Percentiles rank a stretch among this genome's conserved stretches.
Evolutionary conservation across 352 stramenopile genomes (phyloP).

Genomic region (Plasmopara viticola): DNA sequence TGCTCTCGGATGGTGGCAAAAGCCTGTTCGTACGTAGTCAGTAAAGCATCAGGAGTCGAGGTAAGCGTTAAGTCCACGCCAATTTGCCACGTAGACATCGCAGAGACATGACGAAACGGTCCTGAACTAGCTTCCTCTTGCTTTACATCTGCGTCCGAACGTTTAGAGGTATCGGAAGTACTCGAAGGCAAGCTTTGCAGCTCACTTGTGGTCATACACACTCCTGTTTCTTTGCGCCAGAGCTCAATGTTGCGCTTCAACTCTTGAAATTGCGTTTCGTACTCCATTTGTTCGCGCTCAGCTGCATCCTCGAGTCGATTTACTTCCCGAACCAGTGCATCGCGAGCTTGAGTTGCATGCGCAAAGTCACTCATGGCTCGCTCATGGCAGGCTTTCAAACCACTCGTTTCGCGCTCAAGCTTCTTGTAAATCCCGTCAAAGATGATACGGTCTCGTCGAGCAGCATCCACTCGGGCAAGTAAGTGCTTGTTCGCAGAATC

Average conservation of each 20-base stretch:
- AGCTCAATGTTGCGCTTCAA: slow-evolving; percentile 51
- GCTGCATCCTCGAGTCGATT: slow-evolving; percentile 38
- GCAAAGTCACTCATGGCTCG: slow-evolving; percentile 37
- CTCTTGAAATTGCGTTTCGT: slow-evolving; percentile 60
- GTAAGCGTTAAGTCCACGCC: slow-evolving; percentile 56
- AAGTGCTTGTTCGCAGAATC: slow-evolving; percentile 78
- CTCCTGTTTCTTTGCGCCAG: slow-evolving; percentile 30
- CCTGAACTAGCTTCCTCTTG: too few species aligned
- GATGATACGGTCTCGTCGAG: slow-evolving; percentile 59
- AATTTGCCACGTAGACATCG: slow-evolving; percentile 69
- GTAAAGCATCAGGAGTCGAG: slow-evolving; percentile 33
- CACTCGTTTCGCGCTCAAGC: slow-evolving; percentile 62
- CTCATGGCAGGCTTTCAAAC: slow-evolving; percentile 44
- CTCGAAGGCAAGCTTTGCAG: slow-evolving; percentile 4
- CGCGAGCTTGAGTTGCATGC: slow-evolving; percentile 37
- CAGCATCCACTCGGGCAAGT: slow-evolving; percentile 60
- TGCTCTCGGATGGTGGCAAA: slow-evolving; percentile 53
- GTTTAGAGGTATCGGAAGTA: too few species aligned
- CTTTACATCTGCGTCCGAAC: too few species aligned
- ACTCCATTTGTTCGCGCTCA: slow-evolving; percentile 47
- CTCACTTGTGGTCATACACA: slow-evolving; percentile 11
- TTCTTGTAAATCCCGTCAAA: slow-evolving; percentile 86
- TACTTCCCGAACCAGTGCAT: slow-evolving; percentile 42
- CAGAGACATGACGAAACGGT: slow-evolving; percentile 43
- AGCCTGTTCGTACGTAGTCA: slow-evolving; percentile 57